Percentiles rank a stretch among this genome's conserved stretches.
phyloP scores from a whole-genome alignment of 768 basidiomycete genomes.

The Amanita pallidorosea region DNA sequence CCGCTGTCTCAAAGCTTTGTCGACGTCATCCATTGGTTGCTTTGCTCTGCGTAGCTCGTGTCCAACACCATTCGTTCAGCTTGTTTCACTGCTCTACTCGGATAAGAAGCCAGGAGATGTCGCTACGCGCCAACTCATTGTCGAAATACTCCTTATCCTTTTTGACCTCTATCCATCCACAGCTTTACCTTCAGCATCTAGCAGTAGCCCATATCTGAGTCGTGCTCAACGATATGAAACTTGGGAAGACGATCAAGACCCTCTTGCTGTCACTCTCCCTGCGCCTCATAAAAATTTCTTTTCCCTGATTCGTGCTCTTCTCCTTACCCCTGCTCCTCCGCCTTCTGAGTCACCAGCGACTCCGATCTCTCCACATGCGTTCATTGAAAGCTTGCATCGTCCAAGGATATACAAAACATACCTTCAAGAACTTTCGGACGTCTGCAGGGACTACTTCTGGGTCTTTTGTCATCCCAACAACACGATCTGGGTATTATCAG shows the following conservation, averaged over 20 bases:
- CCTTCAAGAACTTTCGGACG: slow-evolving; percentile 43
- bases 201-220: slow-evolving; percentile 16
- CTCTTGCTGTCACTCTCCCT: slow-evolving; percentile 47
- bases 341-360: slow-evolving; percentile 21
- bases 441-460: slow-evolving; percentile 94
- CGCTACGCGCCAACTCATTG: slow-evolving; percentile 78
- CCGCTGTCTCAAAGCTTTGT: slow-evolving; percentile 88
- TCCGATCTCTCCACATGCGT: slow-evolving; percentile 53
- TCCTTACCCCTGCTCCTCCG: slow-evolving; percentile 40
- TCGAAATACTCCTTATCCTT: slow-evolving; percentile 76
- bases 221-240: slow-evolving; percentile 34
- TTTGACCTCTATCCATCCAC: slow-evolving; percentile 83
- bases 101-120: slow-evolving; percentile 98
- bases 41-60: slow-evolving; percentile 82
- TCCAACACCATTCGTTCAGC: slow-evolving; percentile 79
- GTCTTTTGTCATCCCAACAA: slow-evolving; percentile 96
- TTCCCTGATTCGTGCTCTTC: slow-evolving; percentile 61
- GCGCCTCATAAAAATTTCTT: slow-evolving; percentile 63
- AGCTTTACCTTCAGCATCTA: slow-evolving; percentile 44
- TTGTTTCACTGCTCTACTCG: slow-evolving; percentile 80
- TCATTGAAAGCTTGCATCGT: slow-evolving; percentile 45
- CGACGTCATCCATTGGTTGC: slow-evolving; percentile 83
- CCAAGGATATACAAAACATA: slow-evolving; percentile 27
- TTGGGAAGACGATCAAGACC: slow-evolving; percentile 41
- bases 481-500: slow-evolving; percentile 75